phyloP scores from a whole-genome alignment of 345 rosid species.

The rapeseed (Brassica napus) region DNA sequence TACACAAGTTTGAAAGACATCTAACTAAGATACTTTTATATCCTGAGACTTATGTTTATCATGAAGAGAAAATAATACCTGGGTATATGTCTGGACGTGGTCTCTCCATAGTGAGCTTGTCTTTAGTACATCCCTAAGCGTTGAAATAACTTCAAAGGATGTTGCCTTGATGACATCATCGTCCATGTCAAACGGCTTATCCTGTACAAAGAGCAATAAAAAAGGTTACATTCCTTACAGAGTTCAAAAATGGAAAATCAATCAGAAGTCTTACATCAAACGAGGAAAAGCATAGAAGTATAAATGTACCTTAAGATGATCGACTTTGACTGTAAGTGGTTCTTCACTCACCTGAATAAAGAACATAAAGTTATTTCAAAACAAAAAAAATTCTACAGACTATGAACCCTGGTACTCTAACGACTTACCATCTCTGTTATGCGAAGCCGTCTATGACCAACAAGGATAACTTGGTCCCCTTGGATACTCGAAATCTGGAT shows the following conservation, averaged over 20 bases:
- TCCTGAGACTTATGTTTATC: background rate
- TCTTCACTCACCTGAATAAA: background rate
- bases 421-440: background rate
- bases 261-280: background rate
- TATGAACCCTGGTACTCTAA: background rate
- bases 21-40: background rate
- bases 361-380: background rate
- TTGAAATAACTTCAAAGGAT: background rate
- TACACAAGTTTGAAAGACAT: background rate
- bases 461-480: background rate
- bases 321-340: background rate
- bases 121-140: background rate
- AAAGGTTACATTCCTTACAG: background rate
- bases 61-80: background rate
- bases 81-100: background rate
- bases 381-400: background rate
- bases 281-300: background rate
- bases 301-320: background rate
- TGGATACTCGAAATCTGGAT: background rate
- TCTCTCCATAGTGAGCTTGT: background rate
- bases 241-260: background rate
- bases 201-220: background rate
- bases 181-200: constrained; percentile 1
- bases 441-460: constrained; percentile 4
- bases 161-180: constrained; percentile 3